Base-by-base conservation (phyloP, 768 basidiomycete species). In the Pisolithus sp. region DNA sequence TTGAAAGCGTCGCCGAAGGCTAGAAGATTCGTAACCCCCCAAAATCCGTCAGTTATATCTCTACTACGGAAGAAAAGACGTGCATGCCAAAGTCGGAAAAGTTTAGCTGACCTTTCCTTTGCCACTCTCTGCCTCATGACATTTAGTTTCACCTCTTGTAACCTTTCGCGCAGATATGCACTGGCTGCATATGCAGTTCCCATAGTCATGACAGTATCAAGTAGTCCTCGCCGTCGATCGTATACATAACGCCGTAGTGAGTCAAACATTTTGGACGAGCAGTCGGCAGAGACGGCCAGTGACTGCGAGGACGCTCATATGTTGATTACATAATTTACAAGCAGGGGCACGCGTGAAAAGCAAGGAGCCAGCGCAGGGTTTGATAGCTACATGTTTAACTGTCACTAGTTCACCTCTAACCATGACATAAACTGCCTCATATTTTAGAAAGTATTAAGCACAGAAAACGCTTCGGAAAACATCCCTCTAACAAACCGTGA, bases 1-100 rank as follows among this genome's bases (percentile, higher is more conserved):
- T 31, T 76, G 73, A 65, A 91, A 94, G 34, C 92, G 75, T 43
- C 81, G 73, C 48, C 80, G 77, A 24, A 93, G 69, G 57, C 90
- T 93, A 48, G 23, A 28, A 51, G 18, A 53, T 40, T 47, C 47
- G 40, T 28, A n/a, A 37, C 13, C 42, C 18, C 43, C 43, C 3
- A 24, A 23, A 26, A 44, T 12, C 17, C 13, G 23, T 44, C 43
- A 24, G 43, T 24, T 24, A 24, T 17, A 12, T 17, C n/a, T 15
- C 24, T 44, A 7, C 40, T n/a, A 7, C 18, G 8, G 40, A 24
- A 5, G 7, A 13, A 42, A 44, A 15, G 7, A 44, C 13, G 43
- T 26, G 17, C 43, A 26, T n/a, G 26, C n/a, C n/a, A n/a, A n/a
- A n/a, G n/a, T n/a, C n/a, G n/a, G 39, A 30, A 45, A 20, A 20